These are phyloP conservation scores for Populus hybrid DNA, from an alignment of 441 rosid species.

Conservation along the genomic window DNA sequence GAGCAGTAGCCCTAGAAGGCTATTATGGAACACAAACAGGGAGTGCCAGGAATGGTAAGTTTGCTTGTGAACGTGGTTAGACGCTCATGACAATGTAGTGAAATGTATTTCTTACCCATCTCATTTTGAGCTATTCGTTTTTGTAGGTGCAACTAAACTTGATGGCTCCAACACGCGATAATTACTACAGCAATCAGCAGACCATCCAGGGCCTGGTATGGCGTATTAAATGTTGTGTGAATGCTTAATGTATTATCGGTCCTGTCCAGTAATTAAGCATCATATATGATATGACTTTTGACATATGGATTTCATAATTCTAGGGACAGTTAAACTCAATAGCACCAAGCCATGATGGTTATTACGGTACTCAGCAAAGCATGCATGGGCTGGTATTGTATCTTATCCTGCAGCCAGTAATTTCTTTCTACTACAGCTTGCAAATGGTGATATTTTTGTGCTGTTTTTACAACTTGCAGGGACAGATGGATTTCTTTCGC, in stretches of 20 bases:
- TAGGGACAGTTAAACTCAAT: conserved; percentile 81
- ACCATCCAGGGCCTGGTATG: conserved; percentile 87
- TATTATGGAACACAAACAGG: conserved; percentile 65
- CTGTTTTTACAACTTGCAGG: conserved; percentile 35
- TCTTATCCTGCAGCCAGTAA: neutral
- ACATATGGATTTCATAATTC: conserved; percentile 10
- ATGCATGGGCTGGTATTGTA: conserved; percentile 70
- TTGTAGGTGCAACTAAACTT: conserved; percentile 81
- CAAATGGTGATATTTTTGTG: conserved; percentile 6
- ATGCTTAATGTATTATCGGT: neutral
- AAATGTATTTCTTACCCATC: conserved; percentile 7
- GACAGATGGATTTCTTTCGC: conserved; percentile 77
- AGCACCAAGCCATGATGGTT: conserved; percentile 74
- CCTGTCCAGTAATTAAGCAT: neutral
- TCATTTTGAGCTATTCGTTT: conserved; percentile 9
- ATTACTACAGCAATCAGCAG: conserved; percentile 66
- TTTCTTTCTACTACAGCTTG: neutral
- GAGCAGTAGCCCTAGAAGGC: conserved; percentile 61
- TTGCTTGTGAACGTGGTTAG: conserved; percentile 12
- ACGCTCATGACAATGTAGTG: conserved; percentile 10
- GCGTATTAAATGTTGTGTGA: conserved; percentile 12
- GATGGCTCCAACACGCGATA: conserved; percentile 79
- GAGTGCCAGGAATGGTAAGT: conserved; percentile 68
- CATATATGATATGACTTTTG: neutral
- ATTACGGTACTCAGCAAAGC: conserved; percentile 64